A percentile compares a stretch with the other conserved stretches of the same genome.
These are phyloP conservation scores for Fusarium nygamai DNA, from an alignment of 2,329 filamentous ascomycete genomes.

Conservation along the genomic window DNA sequence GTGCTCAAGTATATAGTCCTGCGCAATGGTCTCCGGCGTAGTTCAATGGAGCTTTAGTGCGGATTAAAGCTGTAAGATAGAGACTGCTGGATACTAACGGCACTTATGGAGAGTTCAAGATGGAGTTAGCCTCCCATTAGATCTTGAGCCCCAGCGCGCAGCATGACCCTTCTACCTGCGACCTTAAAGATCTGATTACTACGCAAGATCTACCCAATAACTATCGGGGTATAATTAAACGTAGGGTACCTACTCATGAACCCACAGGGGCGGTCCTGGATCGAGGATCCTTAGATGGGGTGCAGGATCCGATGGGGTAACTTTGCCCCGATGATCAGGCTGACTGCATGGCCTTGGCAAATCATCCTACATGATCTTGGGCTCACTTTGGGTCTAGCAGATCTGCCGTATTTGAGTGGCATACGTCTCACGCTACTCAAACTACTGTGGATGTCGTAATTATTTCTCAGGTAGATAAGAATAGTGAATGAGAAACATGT, in stretches of 20 bases:
- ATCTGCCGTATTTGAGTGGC: no score
- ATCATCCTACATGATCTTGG: neutral
- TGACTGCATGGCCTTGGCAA: neutral
- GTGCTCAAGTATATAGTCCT: neutral
- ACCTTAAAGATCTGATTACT: neutral
- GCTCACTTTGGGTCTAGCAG: no score
- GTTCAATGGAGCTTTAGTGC: no score
- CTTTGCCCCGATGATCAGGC: neutral
- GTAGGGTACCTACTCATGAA: fast-evolving
- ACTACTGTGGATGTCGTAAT: fast-evolving
- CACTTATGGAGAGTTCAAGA: neutral
- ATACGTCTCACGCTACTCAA: fast-evolving
- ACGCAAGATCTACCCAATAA: neutral
- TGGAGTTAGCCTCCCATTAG: neutral
- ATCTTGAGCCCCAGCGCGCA: neutral
- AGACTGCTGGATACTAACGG: no score
- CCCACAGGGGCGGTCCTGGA: fast-evolving
- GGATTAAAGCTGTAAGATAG: no score
- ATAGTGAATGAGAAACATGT: no score
- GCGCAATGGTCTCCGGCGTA: no score
- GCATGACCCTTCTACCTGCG: neutral
- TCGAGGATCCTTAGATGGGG: neutral
- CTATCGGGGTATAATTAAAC: no score
- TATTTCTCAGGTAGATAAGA: fast-evolving
- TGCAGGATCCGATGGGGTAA: neutral